These are phyloP conservation scores for Forsythia viridissima DNA, from an alignment of 257 asterid genomes.

Conservation along the genomic window DNA sequence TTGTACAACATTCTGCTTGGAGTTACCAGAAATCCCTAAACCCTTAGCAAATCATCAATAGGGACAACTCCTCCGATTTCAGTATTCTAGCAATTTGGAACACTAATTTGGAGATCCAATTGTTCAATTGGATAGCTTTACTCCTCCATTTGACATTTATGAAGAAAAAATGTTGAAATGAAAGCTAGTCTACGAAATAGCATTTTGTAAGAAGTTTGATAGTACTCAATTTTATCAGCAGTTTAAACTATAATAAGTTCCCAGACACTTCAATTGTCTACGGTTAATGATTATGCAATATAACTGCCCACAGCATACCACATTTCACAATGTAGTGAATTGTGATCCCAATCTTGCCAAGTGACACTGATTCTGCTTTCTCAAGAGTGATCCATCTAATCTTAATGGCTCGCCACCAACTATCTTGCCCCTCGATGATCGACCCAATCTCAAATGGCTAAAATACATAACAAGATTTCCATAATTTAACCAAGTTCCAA, in stretches of 20 bases:
- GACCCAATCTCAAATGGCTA: background rate
- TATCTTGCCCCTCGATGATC: slow-evolving; percentile 1
- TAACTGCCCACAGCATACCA: too few species aligned
- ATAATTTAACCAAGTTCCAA: too few species aligned
- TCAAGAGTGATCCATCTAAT: slow-evolving; percentile 9
- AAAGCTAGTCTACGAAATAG: background rate
- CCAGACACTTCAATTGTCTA: too few species aligned
- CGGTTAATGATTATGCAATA: too few species aligned
- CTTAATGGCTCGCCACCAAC: background rate
- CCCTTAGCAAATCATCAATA: background rate
- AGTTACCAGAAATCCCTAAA: background rate
- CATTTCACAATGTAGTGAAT: too few species aligned
- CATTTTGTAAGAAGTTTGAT: background rate
- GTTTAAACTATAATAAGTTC: too few species aligned
- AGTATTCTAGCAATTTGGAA: background rate
- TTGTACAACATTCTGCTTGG: background rate
- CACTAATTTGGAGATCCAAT: background rate
- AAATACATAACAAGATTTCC: too few species aligned
- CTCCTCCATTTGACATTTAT: background rate
- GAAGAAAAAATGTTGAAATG: background rate
- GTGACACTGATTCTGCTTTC: slow-evolving; percentile 3
- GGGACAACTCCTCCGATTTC: background rate
- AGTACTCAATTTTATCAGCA: too few species aligned
- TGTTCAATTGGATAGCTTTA: background rate
- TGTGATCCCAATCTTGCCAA: too few species aligned